Conservation (phyloP, 2,329 filamentous ascomycete species). For the Talaromyces sp. region DNA sequence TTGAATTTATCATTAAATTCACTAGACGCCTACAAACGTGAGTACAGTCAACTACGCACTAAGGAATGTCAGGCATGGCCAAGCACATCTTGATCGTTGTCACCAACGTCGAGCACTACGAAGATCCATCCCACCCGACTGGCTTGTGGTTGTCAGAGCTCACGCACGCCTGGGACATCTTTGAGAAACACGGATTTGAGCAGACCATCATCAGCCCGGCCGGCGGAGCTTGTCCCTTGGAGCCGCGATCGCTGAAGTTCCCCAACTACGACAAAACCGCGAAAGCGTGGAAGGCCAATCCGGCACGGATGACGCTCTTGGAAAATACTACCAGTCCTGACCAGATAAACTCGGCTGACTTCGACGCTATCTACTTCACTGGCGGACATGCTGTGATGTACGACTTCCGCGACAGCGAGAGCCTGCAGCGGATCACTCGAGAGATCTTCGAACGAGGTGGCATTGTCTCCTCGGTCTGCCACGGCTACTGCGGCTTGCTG, state of each 20-base stretch:
- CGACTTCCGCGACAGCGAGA: conserved; percentile 11
- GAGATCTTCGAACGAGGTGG: conserved; percentile 41
- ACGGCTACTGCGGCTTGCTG: conserved; percentile 39
- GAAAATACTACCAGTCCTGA: conserved; percentile 9
- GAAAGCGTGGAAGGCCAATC: conserved; percentile 12
- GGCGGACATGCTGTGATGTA: conserved; percentile 13
- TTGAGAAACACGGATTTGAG: conserved; percentile 10
- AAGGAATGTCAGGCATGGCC: background rate
- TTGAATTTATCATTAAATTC: too few species aligned
- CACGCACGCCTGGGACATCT: conserved; percentile 13
- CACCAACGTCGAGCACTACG: conserved; percentile 12
- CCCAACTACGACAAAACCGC: conserved; percentile 13
- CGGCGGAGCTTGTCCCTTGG: conserved; percentile 10
- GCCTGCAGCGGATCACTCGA: conserved; percentile 26
- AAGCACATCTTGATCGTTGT: conserved; percentile 29
- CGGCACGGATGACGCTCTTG: conserved; percentile 6
- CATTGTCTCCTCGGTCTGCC: conserved; percentile 41
- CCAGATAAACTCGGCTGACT: conserved; percentile 6
- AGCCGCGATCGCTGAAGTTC: conserved; percentile 12
- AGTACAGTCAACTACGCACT: background rate
- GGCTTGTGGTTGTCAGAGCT: conserved; percentile 14
- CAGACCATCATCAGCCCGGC: conserved; percentile 11
- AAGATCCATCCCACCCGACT: conserved; percentile 11
- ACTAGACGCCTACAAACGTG: background rate
- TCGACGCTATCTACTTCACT: conserved; percentile 12